These are phyloP conservation scores for Solanum virginianum DNA, from an alignment of 257 asterid genomes.

Conservation along the genomic window DNA sequence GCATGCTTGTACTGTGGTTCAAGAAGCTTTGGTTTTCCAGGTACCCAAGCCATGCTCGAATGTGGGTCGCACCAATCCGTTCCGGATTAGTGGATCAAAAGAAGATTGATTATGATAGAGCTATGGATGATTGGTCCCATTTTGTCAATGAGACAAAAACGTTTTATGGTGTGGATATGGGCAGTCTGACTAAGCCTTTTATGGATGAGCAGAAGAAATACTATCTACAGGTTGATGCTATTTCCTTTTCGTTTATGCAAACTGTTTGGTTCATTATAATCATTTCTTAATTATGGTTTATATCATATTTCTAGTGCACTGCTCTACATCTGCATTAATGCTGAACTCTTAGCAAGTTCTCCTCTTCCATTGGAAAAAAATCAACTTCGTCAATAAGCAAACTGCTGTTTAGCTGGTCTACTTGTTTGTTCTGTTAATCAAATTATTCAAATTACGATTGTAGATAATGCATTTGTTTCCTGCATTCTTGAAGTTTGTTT, in stretches of 20 bases:
- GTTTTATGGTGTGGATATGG: conserved; percentile 86
- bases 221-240: conserved; percentile 62
- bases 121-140: conserved; percentile 62
- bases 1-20: neutral
- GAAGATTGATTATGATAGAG: conserved; percentile 46
- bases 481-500: neutral
- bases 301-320: neutral
- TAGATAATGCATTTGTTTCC: neutral
- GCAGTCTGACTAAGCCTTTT: conserved; percentile 61
- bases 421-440: neutral
- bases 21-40: conserved; percentile 24
- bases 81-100: conserved; percentile 64
- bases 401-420: neutral
- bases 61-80: conserved; percentile 87
- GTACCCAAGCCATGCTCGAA: conserved; percentile 98
- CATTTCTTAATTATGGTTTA: neutral
- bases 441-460: neutral
- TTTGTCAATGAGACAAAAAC: conserved; percentile 54
- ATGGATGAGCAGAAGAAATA: conserved; percentile 62
- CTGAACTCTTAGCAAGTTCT: neutral
- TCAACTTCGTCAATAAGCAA: neutral
- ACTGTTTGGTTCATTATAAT: neutral
- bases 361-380: neutral
- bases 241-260: neutral
- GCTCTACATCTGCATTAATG: neutral